These are phyloP conservation scores for Ceratocystis cacaofunesta DNA, from an alignment of 2,329 filamentous ascomycete species.

Conservation along the genomic window DNA sequence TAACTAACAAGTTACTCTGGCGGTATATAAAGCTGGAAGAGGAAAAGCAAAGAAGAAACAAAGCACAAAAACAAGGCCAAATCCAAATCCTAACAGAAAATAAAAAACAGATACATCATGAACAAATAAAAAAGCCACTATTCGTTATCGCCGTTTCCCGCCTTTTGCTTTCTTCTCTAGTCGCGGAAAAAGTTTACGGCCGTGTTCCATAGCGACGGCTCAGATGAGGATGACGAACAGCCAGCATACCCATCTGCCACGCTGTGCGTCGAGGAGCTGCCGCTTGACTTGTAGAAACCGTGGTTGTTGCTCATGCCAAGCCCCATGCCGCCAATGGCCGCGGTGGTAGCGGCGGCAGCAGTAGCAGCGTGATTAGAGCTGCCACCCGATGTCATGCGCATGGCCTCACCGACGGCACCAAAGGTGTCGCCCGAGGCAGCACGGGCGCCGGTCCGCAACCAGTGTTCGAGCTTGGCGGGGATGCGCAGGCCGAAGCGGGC, in stretches of 20 bases:
- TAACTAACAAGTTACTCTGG: conserved; percentile 12
- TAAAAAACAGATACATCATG: neutral
- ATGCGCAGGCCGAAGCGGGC: conserved; percentile 65
- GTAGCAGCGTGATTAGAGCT: conserved; percentile 20
- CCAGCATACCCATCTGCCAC: conserved; percentile 5
- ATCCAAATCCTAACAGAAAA: neutral
- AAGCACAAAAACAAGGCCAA: neutral
- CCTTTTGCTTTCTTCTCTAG: neutral
- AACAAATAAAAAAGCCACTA: neutral
- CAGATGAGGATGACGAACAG: neutral
- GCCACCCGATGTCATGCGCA: conserved; percentile 34
- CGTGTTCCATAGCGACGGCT: conserved; percentile 10
- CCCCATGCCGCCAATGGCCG: neutral
- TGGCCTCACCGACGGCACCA: conserved; percentile 40
- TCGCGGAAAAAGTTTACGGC: conserved; percentile 14
- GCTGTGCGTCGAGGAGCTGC: conserved; percentile 4
- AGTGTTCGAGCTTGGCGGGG: conserved; percentile 46
- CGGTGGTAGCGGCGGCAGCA: conserved; percentile 14
- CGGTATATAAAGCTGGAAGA: conserved; percentile 2
- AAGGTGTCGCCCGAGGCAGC: conserved; percentile 34
- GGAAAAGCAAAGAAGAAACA: neutral
- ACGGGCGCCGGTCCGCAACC: conserved; percentile 39
- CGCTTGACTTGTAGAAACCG: conserved; percentile 5
- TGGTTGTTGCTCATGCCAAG: neutral
- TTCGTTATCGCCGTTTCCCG: neutral